Evolutionary conservation across 202 grass and related monocot genomes (phyloP), one percentile per base, ranked within the genome.

Genomic region (Cymbopogon flexuosus): DNA sequence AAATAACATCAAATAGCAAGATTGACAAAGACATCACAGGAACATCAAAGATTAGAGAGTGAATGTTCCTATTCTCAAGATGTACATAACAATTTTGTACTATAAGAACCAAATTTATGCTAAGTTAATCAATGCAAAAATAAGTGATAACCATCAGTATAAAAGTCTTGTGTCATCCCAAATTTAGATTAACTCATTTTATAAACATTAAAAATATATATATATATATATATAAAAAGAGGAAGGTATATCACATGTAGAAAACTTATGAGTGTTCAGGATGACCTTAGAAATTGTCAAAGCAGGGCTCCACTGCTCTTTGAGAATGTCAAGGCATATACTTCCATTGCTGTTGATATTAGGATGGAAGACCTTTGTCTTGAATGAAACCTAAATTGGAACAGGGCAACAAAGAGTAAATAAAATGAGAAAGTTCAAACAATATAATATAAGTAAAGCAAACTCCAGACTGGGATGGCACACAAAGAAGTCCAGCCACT

Each of bases 251-350:
- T 18, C 49, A 21, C 4, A 40, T 64, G 45, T 14, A 40, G 40
- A 65, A 65, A 37, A 49, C 5, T 8, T 5, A 10, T n/a, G 0
- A 18, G 68, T 31, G 24, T 71, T 30, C 10, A 72, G 22, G 43
- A 76, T 68, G 52, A 96, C 93, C 90, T 96, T 96, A 5, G 93
- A 96, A 42, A 97, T 97, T 18, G 93, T 97, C 79, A 97, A 86
- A 74, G 93, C 90, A 59, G 90, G 93, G 78, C 90, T 97, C 93
- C 90, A 93, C 77, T 97, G 93, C 70, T 97, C 93, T 83, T 97
- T 97, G 14, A 97, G 90, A 87, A 97, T 97, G 82, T 97, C 93
- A 8, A 97, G 89, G 74, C 90, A 97, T 83, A 93, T 97, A 84
- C 93, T 97, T 71, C 90, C 93, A 70, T 93, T 93, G 78, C 90